Percentiles rank a stretch among this genome's conserved stretches.
Evolutionary conservation across 2,329 filamentous ascomycete species (phyloP).

Genomic region (Paradendryphiella salina): DNA sequence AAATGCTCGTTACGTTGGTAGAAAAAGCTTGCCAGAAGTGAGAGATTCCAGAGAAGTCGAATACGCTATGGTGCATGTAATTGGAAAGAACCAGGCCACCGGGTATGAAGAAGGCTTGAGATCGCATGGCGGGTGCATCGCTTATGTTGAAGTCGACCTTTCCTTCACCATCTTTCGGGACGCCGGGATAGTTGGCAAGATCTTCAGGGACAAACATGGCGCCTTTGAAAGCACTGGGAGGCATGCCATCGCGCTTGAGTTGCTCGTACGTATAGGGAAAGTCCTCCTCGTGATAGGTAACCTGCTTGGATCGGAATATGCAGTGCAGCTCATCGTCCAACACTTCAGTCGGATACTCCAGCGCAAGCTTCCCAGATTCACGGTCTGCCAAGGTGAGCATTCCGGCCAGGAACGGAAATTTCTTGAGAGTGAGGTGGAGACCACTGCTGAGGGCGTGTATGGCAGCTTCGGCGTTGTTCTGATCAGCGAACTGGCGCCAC

Average conservation of each 20-base stretch:
- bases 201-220: slow-evolving; percentile 38
- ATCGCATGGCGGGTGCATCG: slow-evolving; percentile 36
- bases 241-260: slow-evolving; percentile 41
- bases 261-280: slow-evolving; percentile 35
- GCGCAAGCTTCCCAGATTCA: slow-evolving; percentile 29
- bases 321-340: slow-evolving; percentile 20
- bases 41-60: slow-evolving; percentile 39
- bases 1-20: slow-evolving; percentile 28
- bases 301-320: slow-evolving; percentile 29
- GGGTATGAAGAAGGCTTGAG: slow-evolving; percentile 43
- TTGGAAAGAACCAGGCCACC: slow-evolving; percentile 43
- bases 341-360: slow-evolving; percentile 32
- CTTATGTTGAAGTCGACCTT: slow-evolving; percentile 30
- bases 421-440: slow-evolving; percentile 29
- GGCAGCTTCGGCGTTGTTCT: slow-evolving; percentile 32
- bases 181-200: slow-evolving; percentile 31
- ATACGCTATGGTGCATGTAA: slow-evolving; percentile 40
- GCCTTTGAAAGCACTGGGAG: slow-evolving; percentile 37
- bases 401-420: slow-evolving; percentile 40
- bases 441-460: slow-evolving; percentile 31
- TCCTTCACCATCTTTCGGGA: slow-evolving; percentile 36
- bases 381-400: slow-evolving; percentile 32
- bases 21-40: slow-evolving; percentile 35
- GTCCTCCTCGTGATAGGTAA: slow-evolving; percentile 17
- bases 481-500: slow-evolving; percentile 30